A percentile compares a stretch with the other conserved stretches of the same genome.
phyloP scores from a whole-genome alignment of 208 protist genomes.

The Leishmania guyanensis region DNA sequence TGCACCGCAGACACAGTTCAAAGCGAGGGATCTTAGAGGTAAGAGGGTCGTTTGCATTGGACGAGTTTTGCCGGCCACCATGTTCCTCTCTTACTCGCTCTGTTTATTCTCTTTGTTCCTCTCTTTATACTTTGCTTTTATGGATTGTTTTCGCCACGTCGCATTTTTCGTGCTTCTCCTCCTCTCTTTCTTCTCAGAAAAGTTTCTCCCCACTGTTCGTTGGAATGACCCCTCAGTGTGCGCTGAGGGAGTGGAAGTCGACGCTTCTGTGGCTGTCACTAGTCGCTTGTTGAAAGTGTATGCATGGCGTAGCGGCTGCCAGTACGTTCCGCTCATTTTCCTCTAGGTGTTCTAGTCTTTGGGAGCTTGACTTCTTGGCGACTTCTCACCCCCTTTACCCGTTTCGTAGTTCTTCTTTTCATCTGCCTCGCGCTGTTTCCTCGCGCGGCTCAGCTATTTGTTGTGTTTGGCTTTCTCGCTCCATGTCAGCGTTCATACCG shows the following conservation, averaged over 20 bases:
- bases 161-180: not conserved
- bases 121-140: not conserved
- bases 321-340: not conserved
- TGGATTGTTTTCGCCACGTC: not conserved
- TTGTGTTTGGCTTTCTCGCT: not conserved
- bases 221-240: not conserved
- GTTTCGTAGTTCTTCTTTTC: not conserved
- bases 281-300: not conserved
- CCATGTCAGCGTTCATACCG: not conserved
- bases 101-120: not conserved
- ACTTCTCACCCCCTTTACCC: not conserved
- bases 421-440: not conserved
- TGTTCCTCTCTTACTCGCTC: not conserved
- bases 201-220: not conserved
- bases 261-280: not conserved
- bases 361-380: not conserved
- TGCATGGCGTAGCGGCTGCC: not conserved
- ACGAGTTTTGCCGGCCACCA: not conserved
- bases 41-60: not conserved
- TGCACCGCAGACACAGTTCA: not conserved
- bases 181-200: not conserved
- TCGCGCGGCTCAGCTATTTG: not conserved
- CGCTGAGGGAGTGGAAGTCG: not conserved
- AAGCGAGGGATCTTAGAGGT: not conserved
- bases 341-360: not conserved